phyloP scores from a whole-genome alignment of 352 stramenopile genomes.

The Pythium myriotylum region DNA sequence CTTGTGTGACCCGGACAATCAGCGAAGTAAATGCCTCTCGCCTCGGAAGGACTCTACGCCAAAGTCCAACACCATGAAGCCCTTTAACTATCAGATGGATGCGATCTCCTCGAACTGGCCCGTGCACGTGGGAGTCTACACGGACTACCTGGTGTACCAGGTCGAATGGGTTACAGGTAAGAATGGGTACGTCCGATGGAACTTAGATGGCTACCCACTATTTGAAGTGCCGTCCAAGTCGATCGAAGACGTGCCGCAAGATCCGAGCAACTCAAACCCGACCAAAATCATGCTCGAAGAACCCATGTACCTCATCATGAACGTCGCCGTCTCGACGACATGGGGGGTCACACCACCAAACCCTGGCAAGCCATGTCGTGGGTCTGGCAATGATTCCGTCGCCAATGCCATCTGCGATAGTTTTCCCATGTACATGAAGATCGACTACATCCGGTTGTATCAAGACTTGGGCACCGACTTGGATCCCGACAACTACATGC shows the following conservation, averaged over 20 bases:
- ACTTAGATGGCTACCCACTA: constrained; percentile 11
- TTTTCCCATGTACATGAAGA: constrained; percentile 54
- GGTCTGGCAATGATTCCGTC: constrained; percentile 15
- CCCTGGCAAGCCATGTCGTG: constrained; percentile 21
- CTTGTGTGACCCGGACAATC: constrained; percentile 28
- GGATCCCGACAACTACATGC: constrained; percentile 48
- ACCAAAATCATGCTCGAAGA: constrained; percentile 46
- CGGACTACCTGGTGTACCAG: constrained; percentile 55
- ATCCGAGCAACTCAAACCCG: constrained; percentile 14
- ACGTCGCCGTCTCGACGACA: constrained; percentile 70
- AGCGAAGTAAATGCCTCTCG: constrained; percentile 31
- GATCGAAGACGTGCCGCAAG: constrained; percentile 22
- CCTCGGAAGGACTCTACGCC: constrained; percentile 36
- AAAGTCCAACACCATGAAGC: constrained; percentile 46
- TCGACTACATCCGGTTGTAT: constrained; percentile 29
- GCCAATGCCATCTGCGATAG: constrained; percentile 28
- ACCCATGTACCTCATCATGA: constrained; percentile 88
- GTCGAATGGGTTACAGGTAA: constrained; percentile 48
- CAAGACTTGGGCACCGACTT: constrained; percentile 48
- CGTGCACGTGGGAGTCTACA: constrained; percentile 48
- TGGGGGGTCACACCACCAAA: constrained; percentile 57
- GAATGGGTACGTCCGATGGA: constrained; percentile 18
- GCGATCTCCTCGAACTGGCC: constrained; percentile 41
- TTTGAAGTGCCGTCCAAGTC: constrained; percentile 31
- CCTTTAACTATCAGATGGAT: constrained; percentile 40